Conservation (phyloP, 345 rosid genomes). For the Eucalyptus regnans region DNA sequence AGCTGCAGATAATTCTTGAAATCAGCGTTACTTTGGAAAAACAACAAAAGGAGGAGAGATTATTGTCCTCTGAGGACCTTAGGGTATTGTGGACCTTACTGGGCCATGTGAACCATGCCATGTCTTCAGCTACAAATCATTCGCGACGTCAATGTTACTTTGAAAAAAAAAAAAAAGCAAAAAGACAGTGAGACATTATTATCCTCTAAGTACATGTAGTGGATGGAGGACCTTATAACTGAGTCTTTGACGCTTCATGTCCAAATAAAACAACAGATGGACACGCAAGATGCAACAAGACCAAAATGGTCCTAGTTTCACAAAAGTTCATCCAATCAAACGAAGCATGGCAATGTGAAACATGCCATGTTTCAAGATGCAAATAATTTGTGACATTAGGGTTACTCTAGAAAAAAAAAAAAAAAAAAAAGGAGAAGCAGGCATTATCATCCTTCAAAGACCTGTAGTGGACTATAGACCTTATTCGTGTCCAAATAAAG, state of each 20-base stretch:
- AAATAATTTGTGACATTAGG: rapidly evolving
- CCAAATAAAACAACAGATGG: rapidly evolving
- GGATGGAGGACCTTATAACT: background rate
- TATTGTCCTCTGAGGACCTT: background rate
- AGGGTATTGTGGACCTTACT: background rate
- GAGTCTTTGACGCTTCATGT: background rate
- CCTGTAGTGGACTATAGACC: background rate
- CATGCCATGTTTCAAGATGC: background rate
- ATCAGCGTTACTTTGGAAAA: no score
- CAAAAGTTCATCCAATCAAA: no score
- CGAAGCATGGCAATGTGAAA: background rate
- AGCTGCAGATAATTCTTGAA: no score
- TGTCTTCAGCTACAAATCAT: rapidly evolving
- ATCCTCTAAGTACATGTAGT: background rate
- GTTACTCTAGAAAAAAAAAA: background rate
- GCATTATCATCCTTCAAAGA: background rate
- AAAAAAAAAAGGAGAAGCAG: background rate
- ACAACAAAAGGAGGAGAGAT: background rate
- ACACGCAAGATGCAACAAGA: rapidly evolving
- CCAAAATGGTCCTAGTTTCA: no score
- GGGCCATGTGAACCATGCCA: background rate
- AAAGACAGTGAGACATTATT: no score
- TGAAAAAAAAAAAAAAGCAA: background rate
- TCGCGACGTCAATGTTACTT: background rate
- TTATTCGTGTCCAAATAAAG: background rate